phyloP scores from a whole-genome alignment of 305 asterid species.

The Fraxinus latifolia region DNA sequence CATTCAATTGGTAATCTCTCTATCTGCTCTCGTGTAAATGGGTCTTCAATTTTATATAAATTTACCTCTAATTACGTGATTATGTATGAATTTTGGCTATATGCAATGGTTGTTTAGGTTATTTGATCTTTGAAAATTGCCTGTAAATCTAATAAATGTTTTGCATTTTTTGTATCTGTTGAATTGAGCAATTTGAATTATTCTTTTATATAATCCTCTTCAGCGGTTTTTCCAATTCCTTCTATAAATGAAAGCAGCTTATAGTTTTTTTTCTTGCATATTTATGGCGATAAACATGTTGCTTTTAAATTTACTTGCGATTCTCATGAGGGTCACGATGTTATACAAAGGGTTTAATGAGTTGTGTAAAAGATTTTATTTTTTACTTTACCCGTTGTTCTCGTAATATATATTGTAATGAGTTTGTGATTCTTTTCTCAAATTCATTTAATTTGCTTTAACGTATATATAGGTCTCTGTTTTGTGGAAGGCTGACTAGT shows the following conservation, averaged over 20 bases:
- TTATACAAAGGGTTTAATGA: neutral
- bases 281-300: neutral
- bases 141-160: conserved; percentile 17
- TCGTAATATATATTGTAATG: neutral
- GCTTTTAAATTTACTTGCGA: neutral
- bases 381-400: neutral
- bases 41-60: conserved; percentile 9
- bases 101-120: conserved; percentile 16
- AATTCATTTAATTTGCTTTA: neutral
- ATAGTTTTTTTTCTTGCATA: neutral
- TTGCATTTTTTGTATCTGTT: neutral
- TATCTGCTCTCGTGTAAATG: conserved; percentile 16
- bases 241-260: neutral
- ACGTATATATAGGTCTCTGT: conserved; percentile 19
- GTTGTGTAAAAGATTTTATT: neutral
- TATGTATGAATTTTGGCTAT: conserved; percentile 16
- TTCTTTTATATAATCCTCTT: conserved; percentile 1
- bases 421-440: neutral
- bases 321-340: neutral
- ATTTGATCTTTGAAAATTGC: conserved; percentile 5
- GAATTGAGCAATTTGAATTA: conserved; percentile 1
- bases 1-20: conserved; percentile 22
- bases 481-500: conserved; percentile 7
- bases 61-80: conserved; percentile 16
- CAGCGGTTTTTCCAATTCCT: neutral